These are phyloP conservation scores for Nepenthes gracilis DNA, from an alignment of 148 eudicot genomes.

Conservation along the genomic window DNA sequence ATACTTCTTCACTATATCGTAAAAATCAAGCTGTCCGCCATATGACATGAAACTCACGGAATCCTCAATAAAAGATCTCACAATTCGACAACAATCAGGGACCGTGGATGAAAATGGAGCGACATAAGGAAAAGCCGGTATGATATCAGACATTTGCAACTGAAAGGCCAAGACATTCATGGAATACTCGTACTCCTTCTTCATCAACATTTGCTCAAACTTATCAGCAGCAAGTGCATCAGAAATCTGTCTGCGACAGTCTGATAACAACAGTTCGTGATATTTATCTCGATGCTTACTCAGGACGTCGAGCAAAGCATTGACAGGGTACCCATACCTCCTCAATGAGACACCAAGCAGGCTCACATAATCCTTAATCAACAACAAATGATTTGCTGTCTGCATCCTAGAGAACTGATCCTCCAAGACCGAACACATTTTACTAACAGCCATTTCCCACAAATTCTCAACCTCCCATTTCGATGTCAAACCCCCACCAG, in stretches of 20 bases:
- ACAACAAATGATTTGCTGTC: constrained; percentile 86
- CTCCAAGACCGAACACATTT: constrained; percentile 92
- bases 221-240: constrained; percentile 76
- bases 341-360: constrained; percentile 83
- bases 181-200: constrained; percentile 88
- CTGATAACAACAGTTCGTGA: constrained; percentile 78
- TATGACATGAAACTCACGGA: constrained; percentile 93
- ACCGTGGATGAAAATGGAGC: constrained; percentile 95
- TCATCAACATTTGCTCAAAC: constrained; percentile 95
- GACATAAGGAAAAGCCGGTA: constrained; percentile 84
- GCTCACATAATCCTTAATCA: constrained; percentile 97
- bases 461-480: constrained; percentile 94
- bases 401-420: constrained; percentile 98
- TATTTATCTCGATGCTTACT: constrained; percentile 97
- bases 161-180: constrained; percentile 95
- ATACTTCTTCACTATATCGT: constrained; percentile 88
- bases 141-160: constrained; percentile 77
- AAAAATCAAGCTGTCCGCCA: constrained; percentile 95
- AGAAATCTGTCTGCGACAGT: constrained; percentile 80
- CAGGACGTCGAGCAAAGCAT: constrained; percentile 87
- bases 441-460: constrained; percentile 94
- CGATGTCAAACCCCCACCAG: constrained; percentile 81
- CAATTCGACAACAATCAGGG: constrained; percentile 95
- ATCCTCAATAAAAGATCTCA: constrained; percentile 89
- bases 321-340: constrained; percentile 78